A percentile compares a stretch with the other conserved stretches of the same genome.
phyloP scores from a whole-genome alignment of 345 rosid species.

The Acer negundo region DNA sequence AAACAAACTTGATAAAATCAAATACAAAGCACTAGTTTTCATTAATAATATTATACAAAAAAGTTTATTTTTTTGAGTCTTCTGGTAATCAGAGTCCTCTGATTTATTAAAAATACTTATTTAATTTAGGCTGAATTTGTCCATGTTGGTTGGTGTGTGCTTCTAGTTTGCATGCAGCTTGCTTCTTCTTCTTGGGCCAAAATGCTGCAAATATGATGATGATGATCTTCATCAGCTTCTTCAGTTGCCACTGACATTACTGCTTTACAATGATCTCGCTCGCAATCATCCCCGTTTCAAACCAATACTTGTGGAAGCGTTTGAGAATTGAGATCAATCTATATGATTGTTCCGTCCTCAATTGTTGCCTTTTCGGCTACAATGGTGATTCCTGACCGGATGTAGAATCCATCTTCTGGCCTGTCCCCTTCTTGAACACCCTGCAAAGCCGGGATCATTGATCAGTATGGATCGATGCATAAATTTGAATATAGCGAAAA shows the following conservation, averaged over 20 bases:
- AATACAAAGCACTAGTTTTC: neutral
- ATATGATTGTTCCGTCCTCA: conserved; percentile 75
- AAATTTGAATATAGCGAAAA: neutral
- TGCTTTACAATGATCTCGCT: neutral
- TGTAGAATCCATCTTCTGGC: conserved; percentile 78
- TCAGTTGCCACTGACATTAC: neutral
- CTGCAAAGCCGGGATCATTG: conserved; percentile 31
- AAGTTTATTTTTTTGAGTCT: neutral
- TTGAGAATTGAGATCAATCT: conserved; percentile 16
- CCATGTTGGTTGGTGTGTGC: neutral
- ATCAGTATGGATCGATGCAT: neutral
- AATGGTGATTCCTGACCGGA: conserved; percentile 75
- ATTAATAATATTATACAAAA: neutral
- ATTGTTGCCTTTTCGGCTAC: conserved; percentile 84
- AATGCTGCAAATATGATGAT: conserved; percentile 23
- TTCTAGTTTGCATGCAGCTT: conserved; percentile 25
- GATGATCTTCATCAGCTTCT: conserved; percentile 11
- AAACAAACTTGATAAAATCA: neutral
- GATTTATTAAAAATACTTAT: neutral
- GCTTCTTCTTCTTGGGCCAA: conserved; percentile 15
- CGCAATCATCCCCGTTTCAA: neutral
- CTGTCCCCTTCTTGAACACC: conserved; percentile 87
- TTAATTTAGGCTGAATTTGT: neutral
- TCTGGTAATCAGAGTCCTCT: neutral
- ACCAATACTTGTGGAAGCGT: neutral